Evolutionary conservation across 2,329 filamentous ascomycete genomes (phyloP), one percentile per base, ranked within the genome.

Genomic region (Xylariaceae sp.): DNA sequence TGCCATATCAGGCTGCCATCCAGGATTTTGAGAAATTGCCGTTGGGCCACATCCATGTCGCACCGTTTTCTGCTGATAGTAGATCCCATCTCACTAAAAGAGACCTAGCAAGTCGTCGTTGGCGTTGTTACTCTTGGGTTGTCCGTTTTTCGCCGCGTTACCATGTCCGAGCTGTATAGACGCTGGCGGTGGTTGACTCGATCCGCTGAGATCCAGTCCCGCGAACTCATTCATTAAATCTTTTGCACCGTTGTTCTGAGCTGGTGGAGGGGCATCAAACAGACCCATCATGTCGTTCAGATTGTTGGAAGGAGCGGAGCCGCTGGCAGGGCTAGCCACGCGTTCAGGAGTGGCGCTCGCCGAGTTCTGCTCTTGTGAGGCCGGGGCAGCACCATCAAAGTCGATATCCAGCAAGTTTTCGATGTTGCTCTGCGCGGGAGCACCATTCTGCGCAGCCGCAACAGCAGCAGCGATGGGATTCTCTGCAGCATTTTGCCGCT

Each of bases 391-490:
- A 22, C 93, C 94, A 66, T 97, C 94, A 67, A 96, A 96, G 71
- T 96, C 91, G 64, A 96, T 96, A 65, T 99, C 94, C 50, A 99
- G 81, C 17, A 99, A 78, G 69, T 97, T 99, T 72, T 99, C 94
- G 59, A 93, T 81, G 64, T 96, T 97, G 75, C 73, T 88, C 68
- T 91, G 87, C 6, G 80, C 66, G 22, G 77, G 60, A 7, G 66
- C 71, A 31, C 82, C 73, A 50, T 79, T 80, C 51, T 84, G 84
- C 0, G 84, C 86, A 0, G 87, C 86, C 0, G 85, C 86, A 1
- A 89, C 89, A 0, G 89, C 88, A 0, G 91, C 93, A 0, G 93
- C 93, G 61, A 97, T 90, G 1, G 94, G 93, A 69, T 97, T 97
- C 63, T 97, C 94, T 56, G 86, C 88, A 1, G 90, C 89, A 63